A percentile compares a stretch with the other conserved stretches of the same genome.
Conservation (phyloP, 768 basidiomycete species). For the Amanita jacksonii region DNA sequence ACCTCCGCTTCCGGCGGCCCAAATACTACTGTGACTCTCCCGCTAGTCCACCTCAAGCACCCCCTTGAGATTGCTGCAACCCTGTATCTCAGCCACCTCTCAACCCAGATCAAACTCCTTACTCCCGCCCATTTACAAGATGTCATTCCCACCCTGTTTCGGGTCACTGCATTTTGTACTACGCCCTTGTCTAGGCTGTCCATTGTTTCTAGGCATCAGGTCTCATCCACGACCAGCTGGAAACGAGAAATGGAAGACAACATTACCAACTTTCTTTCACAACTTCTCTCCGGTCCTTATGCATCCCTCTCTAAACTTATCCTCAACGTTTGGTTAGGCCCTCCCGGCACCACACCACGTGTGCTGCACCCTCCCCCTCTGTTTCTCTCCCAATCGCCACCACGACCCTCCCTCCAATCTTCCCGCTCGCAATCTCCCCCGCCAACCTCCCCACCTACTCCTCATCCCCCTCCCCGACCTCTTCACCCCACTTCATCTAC, state of each 20-base stretch:
- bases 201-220: slow-evolving; percentile 23
- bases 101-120: slow-evolving; percentile 45
- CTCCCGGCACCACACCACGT: slow-evolving; percentile 20
- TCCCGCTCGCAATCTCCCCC: background rate
- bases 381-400: no score
- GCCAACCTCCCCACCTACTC: background rate
- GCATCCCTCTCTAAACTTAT: slow-evolving; percentile 55
- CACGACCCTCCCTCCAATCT: background rate
- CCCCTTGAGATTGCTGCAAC: slow-evolving; percentile 56
- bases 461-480: background rate
- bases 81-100: slow-evolving; percentile 56
- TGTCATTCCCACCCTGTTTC: slow-evolving; percentile 69
- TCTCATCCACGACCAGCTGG: slow-evolving; percentile 20
- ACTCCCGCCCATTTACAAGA: slow-evolving; percentile 36
- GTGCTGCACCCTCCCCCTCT: slow-evolving; percentile 10
- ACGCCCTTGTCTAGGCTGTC: slow-evolving; percentile 63
- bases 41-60: slow-evolving; percentile 24
- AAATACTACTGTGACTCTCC: slow-evolving; percentile 19
- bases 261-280: slow-evolving; percentile 45
- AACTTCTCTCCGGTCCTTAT: slow-evolving; percentile 57
- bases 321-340: slow-evolving; percentile 49
- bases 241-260: slow-evolving; percentile 31
- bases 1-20: slow-evolving; percentile 24
- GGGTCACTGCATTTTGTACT: slow-evolving; percentile 53
- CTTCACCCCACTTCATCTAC: background rate